Conservation (phyloP, 345 rosid genomes). For the Theobroma cacao region DNA sequence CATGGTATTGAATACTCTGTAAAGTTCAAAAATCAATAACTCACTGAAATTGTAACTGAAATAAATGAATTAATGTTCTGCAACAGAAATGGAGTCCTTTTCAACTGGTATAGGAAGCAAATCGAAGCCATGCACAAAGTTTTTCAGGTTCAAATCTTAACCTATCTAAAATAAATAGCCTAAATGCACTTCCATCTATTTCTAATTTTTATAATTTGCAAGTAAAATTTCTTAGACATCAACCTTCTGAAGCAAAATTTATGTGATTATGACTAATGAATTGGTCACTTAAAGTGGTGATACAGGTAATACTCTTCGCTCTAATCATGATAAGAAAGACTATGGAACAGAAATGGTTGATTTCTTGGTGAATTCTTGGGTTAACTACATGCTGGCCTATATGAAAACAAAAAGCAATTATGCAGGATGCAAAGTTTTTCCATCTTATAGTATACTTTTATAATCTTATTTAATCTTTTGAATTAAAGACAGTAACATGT, state of each 20-base stretch:
- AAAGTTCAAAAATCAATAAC: constrained; percentile 33
- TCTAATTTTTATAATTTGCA: constrained; percentile 28
- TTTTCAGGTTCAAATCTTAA: constrained; percentile 90
- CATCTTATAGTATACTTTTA: constrained; percentile 21
- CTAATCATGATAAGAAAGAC: constrained; percentile 49
- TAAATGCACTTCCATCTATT: constrained; percentile 43
- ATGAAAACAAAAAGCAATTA: constrained; percentile 42
- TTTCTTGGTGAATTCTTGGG: constrained; percentile 38
- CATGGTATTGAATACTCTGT: constrained; percentile 1
- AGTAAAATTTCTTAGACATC: constrained; percentile 22
- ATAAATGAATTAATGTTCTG: constrained; percentile 66
- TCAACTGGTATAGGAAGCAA: constrained; percentile 91
- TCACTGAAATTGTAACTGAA: constrained; percentile 51
- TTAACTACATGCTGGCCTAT: constrained; percentile 41
- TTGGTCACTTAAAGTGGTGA: constrained; percentile 55
- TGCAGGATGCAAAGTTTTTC: constrained; percentile 33
- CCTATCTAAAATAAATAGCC: constrained; percentile 53
- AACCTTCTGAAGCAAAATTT: constrained; percentile 30
- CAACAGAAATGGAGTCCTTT: constrained; percentile 78
- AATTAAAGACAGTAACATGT: constrained; percentile 15
- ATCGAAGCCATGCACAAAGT: constrained; percentile 97
- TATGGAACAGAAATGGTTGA: constrained; percentile 48
- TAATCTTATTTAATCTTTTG: constrained; percentile 16
- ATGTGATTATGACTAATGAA: constrained; percentile 58
- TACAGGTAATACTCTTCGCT: constrained; percentile 55